These are phyloP conservation scores for Cystobasidium sp. DNA, from an alignment of 1,284 basidiomycete genomes.

Conservation along the genomic window DNA sequence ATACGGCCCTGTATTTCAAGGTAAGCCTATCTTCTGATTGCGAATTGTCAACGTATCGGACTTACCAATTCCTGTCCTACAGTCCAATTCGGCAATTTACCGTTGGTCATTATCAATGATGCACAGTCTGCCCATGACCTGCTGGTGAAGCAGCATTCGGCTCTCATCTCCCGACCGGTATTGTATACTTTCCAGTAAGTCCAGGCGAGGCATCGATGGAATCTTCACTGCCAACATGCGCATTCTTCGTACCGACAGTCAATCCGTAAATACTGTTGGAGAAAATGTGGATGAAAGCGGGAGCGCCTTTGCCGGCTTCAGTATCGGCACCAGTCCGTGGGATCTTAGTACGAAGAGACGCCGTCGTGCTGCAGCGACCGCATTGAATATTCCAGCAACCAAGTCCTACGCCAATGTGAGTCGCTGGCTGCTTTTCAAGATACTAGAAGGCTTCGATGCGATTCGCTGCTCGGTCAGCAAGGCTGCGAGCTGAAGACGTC, in stretches of 20 bases:
- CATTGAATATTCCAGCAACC: slow-evolving; percentile 3
- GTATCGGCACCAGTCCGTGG: slow-evolving; percentile 10
- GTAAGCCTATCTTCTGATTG: neutral
- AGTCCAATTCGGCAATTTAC: slow-evolving; percentile 5
- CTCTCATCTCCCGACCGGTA: slow-evolving; percentile 2
- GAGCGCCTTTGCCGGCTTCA: slow-evolving; percentile 1
- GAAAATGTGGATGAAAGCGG: slow-evolving; percentile 8
- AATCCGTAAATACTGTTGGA: slow-evolving; percentile 11
- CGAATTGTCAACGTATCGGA: neutral
- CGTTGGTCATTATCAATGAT: slow-evolving; percentile 8
- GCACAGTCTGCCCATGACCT: slow-evolving; percentile 10
- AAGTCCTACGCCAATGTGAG: slow-evolving; percentile 15
- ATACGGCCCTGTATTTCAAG: slow-evolving; percentile 10
- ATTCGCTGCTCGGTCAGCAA: too few relatives aligned
- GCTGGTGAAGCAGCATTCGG: slow-evolving; percentile 11
- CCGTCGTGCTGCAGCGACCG: slow-evolving; percentile 5
- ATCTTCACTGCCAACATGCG: neutral
- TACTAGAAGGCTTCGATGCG: too few relatives aligned
- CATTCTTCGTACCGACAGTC: neutral
- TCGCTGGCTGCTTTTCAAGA: neutral
- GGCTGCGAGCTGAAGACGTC: too few relatives aligned
- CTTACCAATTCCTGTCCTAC: neutral
- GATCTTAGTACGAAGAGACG: slow-evolving; percentile 10
- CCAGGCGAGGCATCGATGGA: neutral
- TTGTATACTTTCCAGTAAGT: slow-evolving; percentile 14